A percentile compares a stretch with the other conserved stretches of the same genome.
Conservation (phyloP, 768 basidiomycete genomes). For the Tephrocybe rancida region DNA sequence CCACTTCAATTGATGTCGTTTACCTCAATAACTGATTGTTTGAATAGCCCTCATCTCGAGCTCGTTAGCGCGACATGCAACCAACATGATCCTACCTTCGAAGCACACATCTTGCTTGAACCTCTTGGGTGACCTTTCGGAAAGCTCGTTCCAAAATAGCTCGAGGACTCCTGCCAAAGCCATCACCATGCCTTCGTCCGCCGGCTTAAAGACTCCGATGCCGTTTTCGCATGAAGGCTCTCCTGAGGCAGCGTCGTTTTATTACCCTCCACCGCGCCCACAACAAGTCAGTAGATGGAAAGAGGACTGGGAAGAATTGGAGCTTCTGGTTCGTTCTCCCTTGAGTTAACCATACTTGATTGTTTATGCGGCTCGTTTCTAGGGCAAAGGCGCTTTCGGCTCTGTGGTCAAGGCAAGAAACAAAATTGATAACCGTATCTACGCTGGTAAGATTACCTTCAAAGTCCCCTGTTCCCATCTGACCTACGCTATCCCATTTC, state of each 20-base stretch:
- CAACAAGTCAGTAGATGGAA: slow-evolving; percentile 81
- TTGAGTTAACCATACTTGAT: background rate
- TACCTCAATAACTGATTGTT: background rate
- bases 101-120: slow-evolving; percentile 60
- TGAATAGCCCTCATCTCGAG: slow-evolving; percentile 54
- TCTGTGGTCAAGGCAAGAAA: slow-evolving; percentile 95
- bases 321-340: slow-evolving; percentile 60
- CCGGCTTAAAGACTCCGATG: slow-evolving; percentile 55
- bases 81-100: slow-evolving; percentile 60
- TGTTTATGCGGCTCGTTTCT: background rate
- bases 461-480: background rate
- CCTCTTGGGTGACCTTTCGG: slow-evolving; percentile 60
- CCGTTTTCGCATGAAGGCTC: slow-evolving; percentile 47
- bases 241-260: slow-evolving; percentile 72
- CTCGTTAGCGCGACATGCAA: slow-evolving; percentile 49
- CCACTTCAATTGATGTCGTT: background rate
- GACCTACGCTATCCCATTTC: slow-evolving; percentile 5
- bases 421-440: slow-evolving; percentile 83
- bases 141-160: slow-evolving; percentile 32
- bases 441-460: slow-evolving; percentile 59
- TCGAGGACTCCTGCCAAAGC: slow-evolving; percentile 25
- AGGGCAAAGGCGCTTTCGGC: slow-evolving; percentile 91
- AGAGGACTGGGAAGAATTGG: slow-evolving; percentile 93
- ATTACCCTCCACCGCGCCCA: slow-evolving; percentile 41
- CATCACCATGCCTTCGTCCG: slow-evolving; percentile 28